Base-by-base conservation (phyloP, 2,329 filamentous ascomycete genomes). In the Bipolaris gigantea region DNA sequence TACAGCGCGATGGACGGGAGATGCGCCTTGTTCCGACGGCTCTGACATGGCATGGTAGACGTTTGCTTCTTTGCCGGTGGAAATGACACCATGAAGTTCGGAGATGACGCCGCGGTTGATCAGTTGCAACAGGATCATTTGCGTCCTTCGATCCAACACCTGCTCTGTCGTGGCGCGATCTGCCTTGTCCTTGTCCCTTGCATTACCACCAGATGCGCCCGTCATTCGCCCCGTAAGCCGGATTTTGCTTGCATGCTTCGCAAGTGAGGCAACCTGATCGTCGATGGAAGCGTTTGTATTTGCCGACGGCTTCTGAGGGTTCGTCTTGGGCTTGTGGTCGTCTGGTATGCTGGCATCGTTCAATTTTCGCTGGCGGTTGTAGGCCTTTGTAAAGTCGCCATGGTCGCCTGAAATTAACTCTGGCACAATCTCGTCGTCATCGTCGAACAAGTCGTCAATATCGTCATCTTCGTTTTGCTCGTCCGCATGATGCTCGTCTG, bases 21-120 rank as follows among this genome's bases (percentile, higher is more conserved):
- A 55, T 7, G 63, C 77, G 11, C 61, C 61, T 7, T 55, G 46
- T 9, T 83, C 81, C 2, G 82, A 79, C 1, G 80, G 77, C 45
- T 85, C 79, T 3, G 86, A 83, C 10, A 96, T 82, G 16, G 93
- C 92, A 60, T 95, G 91, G 77, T 99, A 99, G 23, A 99, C 94
- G 73, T 99, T 99, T 56, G 94, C 94, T 76, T 99, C 94, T 74
- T 99, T 99, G 51, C 94, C 94, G 0, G 94, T 99, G 57, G 91
- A 96, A 64, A 99, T 84, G 71, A 94, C 94, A 42, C 95, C 94
- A 73, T 99, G 92, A 47, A 99, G 88, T 75, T 97, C 92, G 53
- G 88, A 90, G 45, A 99, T 87, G 59, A 93, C 81, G 56, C 91
- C 89, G 32, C 91, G 86, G 75, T 97, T 97, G 79, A 97, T 93